Base-by-base conservation (phyloP, 345 rosid species). In the Populus deltoides region DNA sequence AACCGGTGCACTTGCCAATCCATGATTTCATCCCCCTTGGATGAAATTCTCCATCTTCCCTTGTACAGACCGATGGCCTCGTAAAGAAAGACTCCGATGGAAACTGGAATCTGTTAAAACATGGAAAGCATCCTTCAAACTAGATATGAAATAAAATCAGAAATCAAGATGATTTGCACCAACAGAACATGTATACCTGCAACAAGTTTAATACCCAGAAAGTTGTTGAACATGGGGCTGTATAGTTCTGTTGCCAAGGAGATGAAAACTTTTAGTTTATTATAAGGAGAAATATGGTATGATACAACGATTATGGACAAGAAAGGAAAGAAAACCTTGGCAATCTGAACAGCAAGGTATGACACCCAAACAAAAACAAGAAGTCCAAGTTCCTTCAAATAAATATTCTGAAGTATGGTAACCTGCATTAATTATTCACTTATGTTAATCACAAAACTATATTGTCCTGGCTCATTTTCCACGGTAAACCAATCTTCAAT, bases 301-400 rank as follows among this genome's bases (percentile, higher is more conserved):
- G 31, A 61, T 24, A 8, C 66, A 61, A 61, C 3, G n/a, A 33
- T 12, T 7, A 35, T 13, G 70, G 17, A 33, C 16, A 33, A 67
- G 70, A 35, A 67, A 22, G 66, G 27, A 35, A 1, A 47, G 38
- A 71, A 11, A 9, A 71, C 74, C 74, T 71, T 71, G 59, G 59
- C 74, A 45, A 71, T 71, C 59, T 71, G 74, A 27, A 71, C 11
- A 10, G 36, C 59, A 24, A 71, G 74, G 53, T n/a, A 71, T 71
- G 59, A 22, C 16, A 47, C 59, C 74, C 74, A 71, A 36, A 71
- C 74, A 29, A 71, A 71, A 71, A 71, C 57, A 36, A 71, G 59
- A 71, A 71, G 59, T 43, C 74, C 74, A 24, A 71, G 59, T 71
- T 71, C 74, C 39, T 24, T 71, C 74, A 61, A 71, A 12, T 27